These are phyloP conservation scores for Dactylonectria estremocensis DNA, from an alignment of 2,329 filamentous ascomycete species.

Conservation along the genomic window DNA sequence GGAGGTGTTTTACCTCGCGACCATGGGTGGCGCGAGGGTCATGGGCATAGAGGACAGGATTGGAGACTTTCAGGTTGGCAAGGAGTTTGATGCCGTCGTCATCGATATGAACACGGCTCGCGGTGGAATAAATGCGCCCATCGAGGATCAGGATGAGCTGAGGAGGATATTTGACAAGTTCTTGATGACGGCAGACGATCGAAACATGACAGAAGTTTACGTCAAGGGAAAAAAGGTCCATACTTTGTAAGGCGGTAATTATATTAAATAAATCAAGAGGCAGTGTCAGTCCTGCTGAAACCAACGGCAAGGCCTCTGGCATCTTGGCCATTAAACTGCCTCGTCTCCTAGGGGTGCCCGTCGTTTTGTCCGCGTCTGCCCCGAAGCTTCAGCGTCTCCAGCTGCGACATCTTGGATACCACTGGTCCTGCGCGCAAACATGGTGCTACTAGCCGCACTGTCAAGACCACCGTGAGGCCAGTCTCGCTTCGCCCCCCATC, in stretches of 20 bases:
- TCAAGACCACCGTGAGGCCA: conserved; percentile 31
- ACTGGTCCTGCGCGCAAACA: conserved; percentile 35
- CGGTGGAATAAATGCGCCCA: conserved; percentile 65
- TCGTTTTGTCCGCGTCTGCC: conserved; percentile 29
- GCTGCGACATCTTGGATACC: conserved; percentile 38
- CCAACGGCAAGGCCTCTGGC: neutral
- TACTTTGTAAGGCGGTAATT: conserved; percentile 5
- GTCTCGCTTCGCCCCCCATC: conserved; percentile 47
- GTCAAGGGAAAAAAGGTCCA: conserved; percentile 61
- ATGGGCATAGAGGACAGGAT: conserved; percentile 67
- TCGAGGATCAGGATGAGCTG: conserved; percentile 65
- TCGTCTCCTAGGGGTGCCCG: conserved; percentile 37
- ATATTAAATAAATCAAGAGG: neutral
- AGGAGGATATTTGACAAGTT: conserved; percentile 73
- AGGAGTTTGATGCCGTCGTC: conserved; percentile 73
- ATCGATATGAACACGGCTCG: conserved; percentile 57
- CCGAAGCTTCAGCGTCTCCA: conserved; percentile 32
- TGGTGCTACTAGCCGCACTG: conserved; percentile 24
- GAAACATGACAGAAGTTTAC: conserved; percentile 71
- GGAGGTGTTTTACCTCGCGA: conserved; percentile 73
- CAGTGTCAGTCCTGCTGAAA: neutral
- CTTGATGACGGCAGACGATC: conserved; percentile 76
- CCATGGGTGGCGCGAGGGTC: conserved; percentile 72
- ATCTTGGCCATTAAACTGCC: conserved; percentile 30
- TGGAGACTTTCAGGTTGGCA: conserved; percentile 71